These are phyloP conservation scores for Diaporthe sp. DNA, from an alignment of 2,329 filamentous ascomycete genomes.

Conservation along the genomic window DNA sequence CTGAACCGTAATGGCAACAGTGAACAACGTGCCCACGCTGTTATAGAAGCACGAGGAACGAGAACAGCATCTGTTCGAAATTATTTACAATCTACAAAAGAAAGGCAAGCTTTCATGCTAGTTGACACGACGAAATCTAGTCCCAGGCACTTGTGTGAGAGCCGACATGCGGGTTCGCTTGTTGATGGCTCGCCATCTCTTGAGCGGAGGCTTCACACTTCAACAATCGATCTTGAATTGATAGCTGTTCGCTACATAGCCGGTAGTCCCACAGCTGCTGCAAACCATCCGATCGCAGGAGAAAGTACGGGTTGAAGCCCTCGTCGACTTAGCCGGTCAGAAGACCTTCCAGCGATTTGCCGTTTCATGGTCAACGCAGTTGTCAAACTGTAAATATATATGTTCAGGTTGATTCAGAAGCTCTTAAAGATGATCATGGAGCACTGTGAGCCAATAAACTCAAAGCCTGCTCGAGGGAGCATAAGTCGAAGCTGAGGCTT, in stretches of 20 bases:
- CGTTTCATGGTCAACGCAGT: not conserved
- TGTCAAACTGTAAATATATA: not conserved
- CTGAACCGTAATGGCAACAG: no score
- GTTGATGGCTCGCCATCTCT: not conserved
- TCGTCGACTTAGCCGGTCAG: not conserved
- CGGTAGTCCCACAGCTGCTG: not conserved
- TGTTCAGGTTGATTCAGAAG: not conserved
- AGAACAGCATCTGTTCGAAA: no score
- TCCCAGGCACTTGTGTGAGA: not conserved
- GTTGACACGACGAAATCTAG: not conserved
- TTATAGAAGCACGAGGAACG: no score
- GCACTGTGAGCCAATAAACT: not conserved
- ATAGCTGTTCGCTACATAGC: not conserved
- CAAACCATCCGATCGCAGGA: not conserved
- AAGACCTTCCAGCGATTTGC: not conserved
- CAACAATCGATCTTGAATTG: not conserved
- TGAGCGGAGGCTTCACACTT: not conserved
- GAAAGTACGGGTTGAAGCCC: not conserved
- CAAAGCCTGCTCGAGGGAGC: not conserved
- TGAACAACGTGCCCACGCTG: no score
- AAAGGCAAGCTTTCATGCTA: not conserved
- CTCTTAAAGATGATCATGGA: not conserved
- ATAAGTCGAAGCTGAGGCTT: not conserved
- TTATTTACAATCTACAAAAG: no score
- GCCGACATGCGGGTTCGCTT: not conserved